Evolutionary conservation across 441 rosid genomes (phyloP), one percentile per base, ranked within the genome.

Genomic region (Erodium moschatum): DNA sequence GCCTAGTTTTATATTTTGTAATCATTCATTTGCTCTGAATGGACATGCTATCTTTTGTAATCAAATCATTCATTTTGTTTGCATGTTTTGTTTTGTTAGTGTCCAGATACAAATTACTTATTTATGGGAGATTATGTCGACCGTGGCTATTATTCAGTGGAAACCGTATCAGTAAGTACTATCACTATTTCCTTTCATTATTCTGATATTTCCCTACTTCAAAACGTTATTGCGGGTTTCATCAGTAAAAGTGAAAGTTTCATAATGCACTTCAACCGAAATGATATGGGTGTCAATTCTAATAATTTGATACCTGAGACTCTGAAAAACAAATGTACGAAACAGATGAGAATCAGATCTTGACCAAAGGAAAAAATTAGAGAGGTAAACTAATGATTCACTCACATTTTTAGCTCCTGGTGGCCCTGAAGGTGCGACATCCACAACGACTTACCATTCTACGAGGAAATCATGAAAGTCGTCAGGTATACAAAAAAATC

Each of bases 71-170:
- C 66, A 13, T 65, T 70, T 61, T 65, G 31, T 52, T 44, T 68
- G 12, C 66, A 27, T 24, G 58, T 67, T 58, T 72, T 68, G 50
- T 64, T 74, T 62, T 70, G 67, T 66, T 75, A 86, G 91, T 87
- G 91, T 70, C 91, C 91, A 64, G 91, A 87, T 76, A 87, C 91
- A 72, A 87, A 87, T 73, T 86, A 86, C 74, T 78, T 86, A 78
- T 86, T 86, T 77, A 86, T 86, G 91, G 91, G 89, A 70, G 91
- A 86, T 78, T 86, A 86, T 74, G 91, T 86, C 16, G 87, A 86
- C 60, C 89, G 89, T 67, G 91, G 91, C 54, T 86, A 86, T 78
- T 86, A 86, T 68, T 91, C 97, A 40, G 93, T 91, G 64, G 97
- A 91, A 81, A 91, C 97, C 42, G 97, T 91, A 48, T 85, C 97